Base-by-base conservation (phyloP, 768 basidiomycete genomes). In the Tylopilus vinaceipallidus region DNA sequence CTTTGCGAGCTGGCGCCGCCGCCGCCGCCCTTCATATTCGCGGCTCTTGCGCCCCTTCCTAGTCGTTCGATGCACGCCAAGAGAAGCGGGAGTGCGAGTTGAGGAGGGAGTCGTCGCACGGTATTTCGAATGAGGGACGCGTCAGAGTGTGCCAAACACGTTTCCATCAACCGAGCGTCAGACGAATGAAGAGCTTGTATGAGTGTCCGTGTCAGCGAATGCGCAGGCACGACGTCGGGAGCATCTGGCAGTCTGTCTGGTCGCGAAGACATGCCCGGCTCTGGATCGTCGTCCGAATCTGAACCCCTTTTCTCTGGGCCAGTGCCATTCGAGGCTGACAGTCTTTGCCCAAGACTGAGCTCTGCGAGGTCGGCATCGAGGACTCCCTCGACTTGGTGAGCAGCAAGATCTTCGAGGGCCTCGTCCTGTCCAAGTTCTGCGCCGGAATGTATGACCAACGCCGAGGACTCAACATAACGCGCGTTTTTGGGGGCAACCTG, bases 171-270 rank as follows among this genome's bases (percentile, higher is more conserved):
- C 10, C 82, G 81, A 3, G 88, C 80, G 73, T 99, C 97, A 17
- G 89, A 86, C 1, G 97, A 98, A 66, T 99, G 97, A 23, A 99
- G 72, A 0, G 97, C 95, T 71, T 99, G 97, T 50, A 95, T 90
- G 42, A 99, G 78, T 23, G 95, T 95, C 47, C 93, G 86, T 23
- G 95, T 91, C 51, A 98, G 79, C 0, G 95, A 95, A 55, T 86
- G 83, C 1, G 91, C 83, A 32, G 94, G 90, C 17, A 84, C 74
- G 34, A 77, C 67, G n/a, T 74, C 61, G 8, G 64, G 62, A 12
- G 73, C 71, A 19, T 46, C 62, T 42, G 49, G 56, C 24, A 49
- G 49, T 49, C 42, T 62, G 47, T 56, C 19, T 10, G 45, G 41
- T 38, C 32, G 54, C 20, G 60, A 56, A 43, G 56, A 52, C 39